Evolutionary conservation across 208 protist genomes (phyloP), one percentile per base, ranked within the genome.

Genomic region (Polymyxa betae): DNA sequence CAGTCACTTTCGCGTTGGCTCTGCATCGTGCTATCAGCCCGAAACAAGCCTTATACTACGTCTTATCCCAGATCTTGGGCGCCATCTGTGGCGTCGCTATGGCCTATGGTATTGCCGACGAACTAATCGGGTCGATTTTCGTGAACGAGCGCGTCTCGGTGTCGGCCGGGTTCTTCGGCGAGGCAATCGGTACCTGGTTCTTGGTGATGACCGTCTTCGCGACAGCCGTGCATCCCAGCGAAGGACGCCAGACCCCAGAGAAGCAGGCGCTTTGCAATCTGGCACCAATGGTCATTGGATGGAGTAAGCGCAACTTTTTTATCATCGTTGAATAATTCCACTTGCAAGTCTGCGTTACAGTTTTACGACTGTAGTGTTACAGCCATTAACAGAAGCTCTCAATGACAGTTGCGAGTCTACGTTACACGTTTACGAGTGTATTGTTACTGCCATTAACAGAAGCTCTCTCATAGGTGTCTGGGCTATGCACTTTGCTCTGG

Each of bases 131-230:
- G 16, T 38, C 16, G 16, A 82, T 82, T 20, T 82, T 82, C 72
- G 72, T 82, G 12, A 82, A 82, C n/a, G 72, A 82, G n/a, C n/a
- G 72, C n/a, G 72, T 82, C 35, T 82, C 72, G 72, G 35, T 43
- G 5, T 5, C 72, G 16, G 72, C 72, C 72, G 72, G 72, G 72
- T 82, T 82, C n/a, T 82, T 82, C n/a, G 72, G 72, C n/a, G 72
- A 82, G 72, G 72, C 72, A 12, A 35, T 82, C n/a, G 72, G 72
- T 20, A 82, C 72, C 16, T 82, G n/a, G 35, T 35, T 82, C 72
- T n/a, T 82, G 72, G 72, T 82, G 5, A 35, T 82, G 72, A 82
- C 72, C 10, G 72, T 82, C 16, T 82, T 45, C 72, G 72, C 72
- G 16, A 82, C 72, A 20, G 72, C 72, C 72, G 72, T 82, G 16